These are phyloP conservation scores for Scedosporium aurantiacum DNA, from an alignment of 2,329 filamentous ascomycete genomes.

Conservation along the genomic window DNA sequence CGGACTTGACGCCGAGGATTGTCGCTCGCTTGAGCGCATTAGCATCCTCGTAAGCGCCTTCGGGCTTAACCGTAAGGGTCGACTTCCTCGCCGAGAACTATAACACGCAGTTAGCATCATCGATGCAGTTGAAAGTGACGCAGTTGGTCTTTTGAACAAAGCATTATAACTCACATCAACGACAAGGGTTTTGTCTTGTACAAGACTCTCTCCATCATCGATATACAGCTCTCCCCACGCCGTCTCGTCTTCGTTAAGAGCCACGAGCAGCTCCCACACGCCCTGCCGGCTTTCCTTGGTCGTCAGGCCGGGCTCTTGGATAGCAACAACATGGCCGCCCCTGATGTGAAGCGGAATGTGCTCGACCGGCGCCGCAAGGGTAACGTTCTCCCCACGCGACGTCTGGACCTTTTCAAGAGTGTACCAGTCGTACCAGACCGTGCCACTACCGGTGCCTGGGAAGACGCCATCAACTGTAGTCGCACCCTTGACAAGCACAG, in stretches of 20 bases:
- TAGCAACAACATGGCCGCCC: slow-evolving; percentile 53
- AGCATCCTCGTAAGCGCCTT: slow-evolving; percentile 42
- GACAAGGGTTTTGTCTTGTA: slow-evolving; percentile 43
- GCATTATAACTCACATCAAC: slow-evolving; percentile 29
- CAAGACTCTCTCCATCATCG: slow-evolving; percentile 62
- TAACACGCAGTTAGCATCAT: not conserved
- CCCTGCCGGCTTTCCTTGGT: slow-evolving; percentile 52
- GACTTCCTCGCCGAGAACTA: slow-evolving; percentile 31
- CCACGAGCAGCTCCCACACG: slow-evolving; percentile 61
- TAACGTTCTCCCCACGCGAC: slow-evolving; percentile 9
- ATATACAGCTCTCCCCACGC: slow-evolving; percentile 62
- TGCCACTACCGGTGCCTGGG: slow-evolving; percentile 22
- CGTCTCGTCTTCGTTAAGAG: slow-evolving; percentile 48
- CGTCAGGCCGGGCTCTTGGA: slow-evolving; percentile 49
- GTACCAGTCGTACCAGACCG: slow-evolving; percentile 42
- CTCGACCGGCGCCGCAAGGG: slow-evolving; percentile 12
- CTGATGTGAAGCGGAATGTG: slow-evolving; percentile 58
- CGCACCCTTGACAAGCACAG: slow-evolving; percentile 32
- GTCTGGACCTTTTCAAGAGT: slow-evolving; percentile 30
- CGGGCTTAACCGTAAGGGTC: slow-evolving; percentile 33
- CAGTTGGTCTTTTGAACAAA: not conserved
- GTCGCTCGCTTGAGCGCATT: slow-evolving; percentile 53
- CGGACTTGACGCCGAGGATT: slow-evolving; percentile 41
- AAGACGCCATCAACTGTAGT: slow-evolving; percentile 36
- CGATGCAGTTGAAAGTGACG: not conserved